A percentile compares a stretch with the other conserved stretches of the same genome.
These are phyloP conservation scores for Cryoendolithus antarcticus DNA, from an alignment of 2,329 filamentous ascomycete species.

Conservation along the genomic window DNA sequence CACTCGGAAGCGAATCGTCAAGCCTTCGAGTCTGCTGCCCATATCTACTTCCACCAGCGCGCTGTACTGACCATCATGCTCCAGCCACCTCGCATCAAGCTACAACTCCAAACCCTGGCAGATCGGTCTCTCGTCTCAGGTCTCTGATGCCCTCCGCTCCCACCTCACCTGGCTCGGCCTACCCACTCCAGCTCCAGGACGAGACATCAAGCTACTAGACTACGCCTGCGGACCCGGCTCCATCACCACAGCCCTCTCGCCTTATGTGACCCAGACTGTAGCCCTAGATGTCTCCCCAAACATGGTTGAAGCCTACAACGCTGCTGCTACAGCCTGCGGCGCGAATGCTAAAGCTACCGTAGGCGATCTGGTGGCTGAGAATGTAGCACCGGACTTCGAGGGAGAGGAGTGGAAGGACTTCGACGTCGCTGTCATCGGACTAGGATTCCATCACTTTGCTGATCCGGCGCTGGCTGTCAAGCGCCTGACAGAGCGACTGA, in stretches of 20 bases:
- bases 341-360: slow-evolving; percentile 18
- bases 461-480: slow-evolving; percentile 16
- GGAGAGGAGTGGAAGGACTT: slow-evolving; percentile 26
- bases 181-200: slow-evolving; percentile 2
- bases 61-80: slow-evolving; percentile 1
- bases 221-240: slow-evolving; percentile 25
- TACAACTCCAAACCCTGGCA: slow-evolving; percentile 24
- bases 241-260: slow-evolving; percentile 20
- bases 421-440: slow-evolving; percentile 31
- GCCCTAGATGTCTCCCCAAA: slow-evolving; percentile 22
- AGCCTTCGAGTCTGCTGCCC: slow-evolving; percentile 18
- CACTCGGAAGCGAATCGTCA: slow-evolving; percentile 24
- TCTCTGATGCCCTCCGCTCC: slow-evolving; percentile 16
- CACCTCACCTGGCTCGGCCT: slow-evolving; percentile 19
- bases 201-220: slow-evolving; percentile 19
- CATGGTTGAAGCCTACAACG: slow-evolving; percentile 22
- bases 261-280: slow-evolving; percentile 18
- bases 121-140: slow-evolving; percentile 17
- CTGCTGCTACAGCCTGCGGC: slow-evolving; percentile 12
- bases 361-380: slow-evolving; percentile 26
- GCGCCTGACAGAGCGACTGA: slow-evolving; percentile 16
- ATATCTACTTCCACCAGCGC: not conserved
- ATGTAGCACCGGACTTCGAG: slow-evolving; percentile 13
- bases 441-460: slow-evolving; percentile 35
- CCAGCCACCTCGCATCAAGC: slow-evolving; percentile 19